A percentile compares a stretch with the other conserved stretches of the same genome.
Conservation (phyloP, 2,329 filamentous ascomycete species). For the Phaeosphaeriaceae sp. region DNA sequence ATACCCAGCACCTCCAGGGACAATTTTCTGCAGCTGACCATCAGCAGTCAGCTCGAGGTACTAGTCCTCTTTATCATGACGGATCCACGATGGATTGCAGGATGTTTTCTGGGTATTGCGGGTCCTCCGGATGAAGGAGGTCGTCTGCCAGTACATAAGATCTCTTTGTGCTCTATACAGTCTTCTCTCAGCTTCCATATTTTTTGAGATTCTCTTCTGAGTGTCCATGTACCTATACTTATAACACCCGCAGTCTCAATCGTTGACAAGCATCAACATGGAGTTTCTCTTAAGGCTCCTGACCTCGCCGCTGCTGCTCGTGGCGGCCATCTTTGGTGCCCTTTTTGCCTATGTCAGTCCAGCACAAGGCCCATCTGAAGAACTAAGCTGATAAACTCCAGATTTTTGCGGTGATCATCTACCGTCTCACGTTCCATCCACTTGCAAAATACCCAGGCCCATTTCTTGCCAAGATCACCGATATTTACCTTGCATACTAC, state of each 20-base stretch:
- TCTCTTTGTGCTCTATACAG: background rate
- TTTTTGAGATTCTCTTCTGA: background rate
- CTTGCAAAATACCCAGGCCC: constrained; percentile 54
- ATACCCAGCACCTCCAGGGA: constrained; percentile 21
- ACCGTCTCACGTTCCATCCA: constrained; percentile 53
- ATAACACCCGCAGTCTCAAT: constrained; percentile 1
- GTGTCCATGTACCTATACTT: constrained; percentile 12
- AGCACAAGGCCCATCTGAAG: background rate
- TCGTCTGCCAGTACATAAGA: constrained; percentile 22
- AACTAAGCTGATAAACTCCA: constrained; percentile 17
- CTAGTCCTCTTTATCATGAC: constrained; percentile 10
- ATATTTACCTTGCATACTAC: constrained; percentile 63
- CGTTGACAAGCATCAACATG: constrained; percentile 17
- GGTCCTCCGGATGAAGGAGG: constrained; percentile 39
- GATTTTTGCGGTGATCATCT: constrained; percentile 40
- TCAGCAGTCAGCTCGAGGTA: background rate
- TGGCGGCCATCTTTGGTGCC: constrained; percentile 30
- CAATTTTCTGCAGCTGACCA: constrained; percentile 19
- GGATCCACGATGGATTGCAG: background rate
- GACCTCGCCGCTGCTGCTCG: constrained; percentile 34
- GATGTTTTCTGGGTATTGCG: constrained; percentile 28
- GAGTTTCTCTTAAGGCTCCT: constrained; percentile 29
- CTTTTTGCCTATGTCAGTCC: constrained; percentile 35
- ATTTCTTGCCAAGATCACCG: constrained; percentile 46
- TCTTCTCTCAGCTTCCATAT: background rate